A percentile compares a stretch with the other conserved stretches of the same genome.
These are phyloP conservation scores for Thielaviopsis euricoi DNA, from an alignment of 2,329 filamentous ascomycete species.

Conservation along the genomic window DNA sequence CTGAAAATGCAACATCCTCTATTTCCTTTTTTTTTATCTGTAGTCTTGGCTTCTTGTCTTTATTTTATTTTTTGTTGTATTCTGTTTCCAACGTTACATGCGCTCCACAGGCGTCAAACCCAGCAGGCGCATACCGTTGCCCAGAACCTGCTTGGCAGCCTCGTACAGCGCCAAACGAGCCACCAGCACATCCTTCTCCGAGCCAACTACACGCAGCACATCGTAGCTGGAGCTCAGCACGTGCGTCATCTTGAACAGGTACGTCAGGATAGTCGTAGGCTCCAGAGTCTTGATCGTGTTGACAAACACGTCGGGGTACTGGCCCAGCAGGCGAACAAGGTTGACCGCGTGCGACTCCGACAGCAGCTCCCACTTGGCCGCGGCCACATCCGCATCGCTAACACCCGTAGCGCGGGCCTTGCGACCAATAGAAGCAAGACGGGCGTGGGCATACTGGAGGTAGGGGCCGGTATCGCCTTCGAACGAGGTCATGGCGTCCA, in stretches of 20 bases:
- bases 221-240: conserved; percentile 66
- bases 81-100: conserved; percentile 9
- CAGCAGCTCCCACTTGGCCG: conserved; percentile 51
- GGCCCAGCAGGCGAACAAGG: conserved; percentile 57
- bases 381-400: conserved; percentile 38
- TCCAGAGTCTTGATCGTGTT: conserved; percentile 77
- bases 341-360: conserved; percentile 57
- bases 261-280: conserved; percentile 40
- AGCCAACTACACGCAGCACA: conserved; percentile 66
- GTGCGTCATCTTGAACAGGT: conserved; percentile 80
- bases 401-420: conserved; percentile 37
- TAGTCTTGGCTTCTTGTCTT: background rate
- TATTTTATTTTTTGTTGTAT: background rate
- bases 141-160: conserved; percentile 55
- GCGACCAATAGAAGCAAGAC: conserved; percentile 48
- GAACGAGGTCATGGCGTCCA: conserved; percentile 68
- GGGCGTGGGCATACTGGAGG: conserved; percentile 68
- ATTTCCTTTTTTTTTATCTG: too few relatives aligned
- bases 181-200: conserved; percentile 52
- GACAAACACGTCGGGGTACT: conserved; percentile 71
- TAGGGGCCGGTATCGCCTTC: conserved; percentile 77
- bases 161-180: conserved; percentile 67
- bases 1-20: too few relatives aligned
- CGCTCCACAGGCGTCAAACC: conserved; percentile 59
- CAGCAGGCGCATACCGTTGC: conserved; percentile 69